A percentile compares a stretch with the other conserved stretches of the same genome.
Conservation (phyloP, 1,284 basidiomycete genomes). For the Cryptococcus sp. region DNA sequence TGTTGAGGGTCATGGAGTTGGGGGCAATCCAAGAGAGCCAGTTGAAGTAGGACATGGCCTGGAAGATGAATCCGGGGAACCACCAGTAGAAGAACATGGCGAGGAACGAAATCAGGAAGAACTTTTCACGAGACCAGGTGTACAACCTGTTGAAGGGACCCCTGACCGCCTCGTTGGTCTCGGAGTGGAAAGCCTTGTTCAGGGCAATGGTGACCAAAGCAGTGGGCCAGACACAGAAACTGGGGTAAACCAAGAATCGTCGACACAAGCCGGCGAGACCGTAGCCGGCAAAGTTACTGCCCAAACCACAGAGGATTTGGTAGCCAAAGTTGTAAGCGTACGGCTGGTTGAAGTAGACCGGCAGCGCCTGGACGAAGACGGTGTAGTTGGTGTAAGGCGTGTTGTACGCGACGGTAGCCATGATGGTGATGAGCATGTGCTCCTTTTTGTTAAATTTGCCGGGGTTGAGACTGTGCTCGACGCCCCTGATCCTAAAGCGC, state of each 20-base stretch:
- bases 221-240: constrained; percentile 55
- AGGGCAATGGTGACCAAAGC: constrained; percentile 56
- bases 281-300: constrained; percentile 58
- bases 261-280: constrained; percentile 57
- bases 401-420: constrained; percentile 52
- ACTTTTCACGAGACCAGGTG: constrained; percentile 45
- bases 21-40: constrained; percentile 66
- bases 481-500: constrained; percentile 28
- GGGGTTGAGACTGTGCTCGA: constrained; percentile 33
- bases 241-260: constrained; percentile 57
- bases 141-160: constrained; percentile 48
- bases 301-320: constrained; percentile 50
- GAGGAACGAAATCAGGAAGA: constrained; percentile 46
- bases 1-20: constrained; percentile 29
- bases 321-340: constrained; percentile 52
- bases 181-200: constrained; percentile 55
- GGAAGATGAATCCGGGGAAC: constrained; percentile 53
- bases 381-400: constrained; percentile 52
- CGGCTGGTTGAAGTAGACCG: constrained; percentile 44
- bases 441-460: constrained; percentile 58
- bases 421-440: constrained; percentile 51
- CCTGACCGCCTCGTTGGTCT: constrained; percentile 42
- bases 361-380: constrained; percentile 44
- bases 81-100: constrained; percentile 53
- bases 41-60: constrained; percentile 59